Percentiles rank a stretch among this genome's conserved stretches.
phyloP scores from a whole-genome alignment of 2,329 filamentous ascomycete genomes.

The Graphilbum fragrans region DNA sequence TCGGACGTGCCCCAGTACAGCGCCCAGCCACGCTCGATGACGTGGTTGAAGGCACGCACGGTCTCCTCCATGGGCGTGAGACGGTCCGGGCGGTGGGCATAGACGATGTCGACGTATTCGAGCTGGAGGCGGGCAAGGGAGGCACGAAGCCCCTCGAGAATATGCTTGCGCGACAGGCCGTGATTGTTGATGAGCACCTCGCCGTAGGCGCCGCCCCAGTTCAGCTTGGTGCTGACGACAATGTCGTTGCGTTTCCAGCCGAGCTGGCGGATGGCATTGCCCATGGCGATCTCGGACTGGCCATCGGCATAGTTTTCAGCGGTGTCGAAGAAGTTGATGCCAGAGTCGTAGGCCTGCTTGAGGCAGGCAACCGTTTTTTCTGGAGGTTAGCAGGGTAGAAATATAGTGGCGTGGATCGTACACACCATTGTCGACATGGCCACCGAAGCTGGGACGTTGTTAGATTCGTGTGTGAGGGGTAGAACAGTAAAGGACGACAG shows the following conservation, averaged over 20 bases:
- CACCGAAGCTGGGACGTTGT: slow-evolving; percentile 13
- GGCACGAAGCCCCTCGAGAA: slow-evolving; percentile 44
- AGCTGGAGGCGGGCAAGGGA: slow-evolving; percentile 46
- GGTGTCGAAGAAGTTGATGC: slow-evolving; percentile 52
- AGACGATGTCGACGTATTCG: slow-evolving; percentile 55
- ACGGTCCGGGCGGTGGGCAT: slow-evolving; percentile 47
- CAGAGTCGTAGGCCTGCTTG: slow-evolving; percentile 47
- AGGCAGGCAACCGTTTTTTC: slow-evolving; percentile 49
- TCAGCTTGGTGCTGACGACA: slow-evolving; percentile 39
- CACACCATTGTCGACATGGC: slow-evolving; percentile 18
- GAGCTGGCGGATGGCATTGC: slow-evolving; percentile 37
- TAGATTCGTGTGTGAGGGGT: neutral
- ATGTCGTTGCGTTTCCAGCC: slow-evolving; percentile 41
- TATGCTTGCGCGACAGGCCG: slow-evolving; percentile 36
- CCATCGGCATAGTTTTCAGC: slow-evolving; percentile 43
- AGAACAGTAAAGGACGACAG: slow-evolving; percentile 17
- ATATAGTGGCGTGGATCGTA: neutral
- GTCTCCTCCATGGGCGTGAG: slow-evolving; percentile 51
- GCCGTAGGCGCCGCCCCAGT: slow-evolving; percentile 52
- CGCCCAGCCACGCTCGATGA: slow-evolving; percentile 51
- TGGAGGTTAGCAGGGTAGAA: slow-evolving; percentile 10
- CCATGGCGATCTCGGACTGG: slow-evolving; percentile 38
- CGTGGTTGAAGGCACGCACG: slow-evolving; percentile 37
- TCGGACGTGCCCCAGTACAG: slow-evolving; percentile 65
- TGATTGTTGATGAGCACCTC: slow-evolving; percentile 40